Conservation (phyloP, 495 filamentous ascomycete genomes). For the Xylaria nigripes region DNA sequence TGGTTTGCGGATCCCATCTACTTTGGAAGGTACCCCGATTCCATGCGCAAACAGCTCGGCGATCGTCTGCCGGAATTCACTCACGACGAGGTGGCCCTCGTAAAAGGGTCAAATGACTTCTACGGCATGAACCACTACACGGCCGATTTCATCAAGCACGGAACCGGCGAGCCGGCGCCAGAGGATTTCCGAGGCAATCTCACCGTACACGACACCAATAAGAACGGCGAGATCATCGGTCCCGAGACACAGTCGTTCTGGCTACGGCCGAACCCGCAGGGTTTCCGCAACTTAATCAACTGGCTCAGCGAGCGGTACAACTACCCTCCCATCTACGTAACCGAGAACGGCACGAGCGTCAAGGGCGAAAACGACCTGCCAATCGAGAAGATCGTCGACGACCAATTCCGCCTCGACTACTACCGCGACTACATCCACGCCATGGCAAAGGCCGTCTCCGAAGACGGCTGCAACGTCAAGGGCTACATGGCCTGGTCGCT, state of each 20-base stretch:
- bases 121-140: constrained; percentile 86
- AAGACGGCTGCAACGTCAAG: constrained; percentile 62
- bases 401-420: constrained; percentile 68
- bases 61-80: constrained; percentile 60
- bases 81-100: constrained; percentile 54
- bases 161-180: constrained; percentile 44
- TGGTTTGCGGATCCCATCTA: constrained; percentile 75
- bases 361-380: constrained; percentile 71
- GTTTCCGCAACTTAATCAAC: constrained; percentile 67
- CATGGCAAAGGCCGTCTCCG: constrained; percentile 55
- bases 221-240: constrained; percentile 59
- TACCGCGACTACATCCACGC: constrained; percentile 65
- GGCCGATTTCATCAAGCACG: constrained; percentile 71
- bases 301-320: constrained; percentile 73
- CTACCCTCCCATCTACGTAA: constrained; percentile 69
- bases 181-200: constrained; percentile 67
- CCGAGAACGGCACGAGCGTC: constrained; percentile 72
- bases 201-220: constrained; percentile 58
- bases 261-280: constrained; percentile 61
- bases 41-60: constrained; percentile 66
- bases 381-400: constrained; percentile 58
- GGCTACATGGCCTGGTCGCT: constrained; percentile 77
- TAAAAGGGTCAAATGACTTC: constrained; percentile 71
- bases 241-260: constrained; percentile 69
- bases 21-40: constrained; percentile 66